Percentiles rank a stretch among this genome's conserved stretches.
phyloP scores from a whole-genome alignment of 2,329 filamentous ascomycete genomes.

The Ascomycota sp. region DNA sequence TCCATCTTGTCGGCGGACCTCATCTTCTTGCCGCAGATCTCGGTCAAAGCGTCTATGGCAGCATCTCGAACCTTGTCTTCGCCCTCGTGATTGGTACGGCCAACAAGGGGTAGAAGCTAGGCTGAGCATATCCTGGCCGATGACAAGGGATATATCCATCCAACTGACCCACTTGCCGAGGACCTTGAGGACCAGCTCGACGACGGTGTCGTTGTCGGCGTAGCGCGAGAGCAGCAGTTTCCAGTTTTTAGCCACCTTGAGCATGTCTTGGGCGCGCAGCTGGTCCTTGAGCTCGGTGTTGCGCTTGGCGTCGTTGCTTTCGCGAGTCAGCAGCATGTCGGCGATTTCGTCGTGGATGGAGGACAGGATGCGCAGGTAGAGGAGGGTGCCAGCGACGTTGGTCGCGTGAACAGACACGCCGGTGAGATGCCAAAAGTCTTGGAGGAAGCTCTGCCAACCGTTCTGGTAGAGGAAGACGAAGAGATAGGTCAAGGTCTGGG shows the following conservation, averaged over 20 bases:
- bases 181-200: slow-evolving; percentile 79
- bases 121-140: slow-evolving; percentile 73
- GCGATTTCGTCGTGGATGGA: slow-evolving; percentile 96
- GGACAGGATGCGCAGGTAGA: slow-evolving; percentile 74
- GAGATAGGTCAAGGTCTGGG: slow-evolving; percentile 84
- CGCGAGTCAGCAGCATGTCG: slow-evolving; percentile 67
- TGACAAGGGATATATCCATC: slow-evolving; percentile 88
- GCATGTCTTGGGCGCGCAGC: slow-evolving; percentile 68
- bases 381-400: slow-evolving; percentile 55
- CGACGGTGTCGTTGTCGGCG: slow-evolving; percentile 47
- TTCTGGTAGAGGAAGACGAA: slow-evolving; percentile 74
- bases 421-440: slow-evolving; percentile 69
- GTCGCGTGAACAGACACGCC: slow-evolving; percentile 40
- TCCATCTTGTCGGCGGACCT: slow-evolving; percentile 80
- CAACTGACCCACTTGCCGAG: slow-evolving; percentile 96
- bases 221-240: slow-evolving; percentile 73
- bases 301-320: slow-evolving; percentile 59
- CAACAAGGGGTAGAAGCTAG: slow-evolving; percentile 72
- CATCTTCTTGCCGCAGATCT: slow-evolving; percentile 98
- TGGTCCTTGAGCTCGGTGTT: slow-evolving; percentile 84
- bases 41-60: slow-evolving; percentile 84
- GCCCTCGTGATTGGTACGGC: slow-evolving; percentile 42
- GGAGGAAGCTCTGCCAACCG: slow-evolving; percentile 77
- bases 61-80: slow-evolving; percentile 73
- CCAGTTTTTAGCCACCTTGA: slow-evolving; percentile 77